Percentiles rank a stretch among this genome's conserved stretches.
Conservation (phyloP, 345 rosid genomes). For the Dovyalis caffra region DNA sequence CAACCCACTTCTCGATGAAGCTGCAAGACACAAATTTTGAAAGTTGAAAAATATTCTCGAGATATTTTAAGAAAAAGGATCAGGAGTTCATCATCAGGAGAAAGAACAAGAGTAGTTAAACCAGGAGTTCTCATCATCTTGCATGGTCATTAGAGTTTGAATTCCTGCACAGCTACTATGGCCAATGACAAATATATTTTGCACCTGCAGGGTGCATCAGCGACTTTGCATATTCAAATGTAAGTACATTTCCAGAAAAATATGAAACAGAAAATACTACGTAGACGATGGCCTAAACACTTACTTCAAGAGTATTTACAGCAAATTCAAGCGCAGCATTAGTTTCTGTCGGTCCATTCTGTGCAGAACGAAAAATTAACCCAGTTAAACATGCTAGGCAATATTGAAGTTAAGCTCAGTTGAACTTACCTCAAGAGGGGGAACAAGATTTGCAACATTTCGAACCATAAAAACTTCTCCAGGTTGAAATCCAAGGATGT, state of each 20-base stretch:
- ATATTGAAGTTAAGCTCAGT: background rate
- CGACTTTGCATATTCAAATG: background rate
- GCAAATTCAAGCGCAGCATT: constrained; percentile 36
- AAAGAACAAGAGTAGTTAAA: background rate
- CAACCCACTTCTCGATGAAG: constrained; percentile 27
- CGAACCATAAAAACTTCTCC: constrained; percentile 34
- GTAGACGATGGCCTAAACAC: background rate
- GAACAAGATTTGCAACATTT: constrained; percentile 30
- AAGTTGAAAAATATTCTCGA: background rate
- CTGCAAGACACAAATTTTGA: constrained; percentile 10
- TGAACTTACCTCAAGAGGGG: constrained; percentile 21
- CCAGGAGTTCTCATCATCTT: constrained; percentile 22
- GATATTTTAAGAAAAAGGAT: background rate
- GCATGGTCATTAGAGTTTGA: constrained; percentile 29
- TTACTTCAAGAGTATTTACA: constrained; percentile 27
- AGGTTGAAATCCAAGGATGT: constrained; percentile 36
- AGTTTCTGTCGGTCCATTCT: constrained; percentile 34
- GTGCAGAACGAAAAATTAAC: background rate
- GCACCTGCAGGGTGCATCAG: constrained; percentile 21
- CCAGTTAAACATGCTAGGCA: background rate
- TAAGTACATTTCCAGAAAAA: background rate
- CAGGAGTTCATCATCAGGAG: background rate
- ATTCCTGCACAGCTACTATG: constrained; percentile 38
- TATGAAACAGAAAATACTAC: background rate
- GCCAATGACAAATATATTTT: constrained; percentile 29